Evolutionary conservation across 1,139 yeast genomes (phyloP).

Genomic region (Meyerozyma elateridarum): DNA sequence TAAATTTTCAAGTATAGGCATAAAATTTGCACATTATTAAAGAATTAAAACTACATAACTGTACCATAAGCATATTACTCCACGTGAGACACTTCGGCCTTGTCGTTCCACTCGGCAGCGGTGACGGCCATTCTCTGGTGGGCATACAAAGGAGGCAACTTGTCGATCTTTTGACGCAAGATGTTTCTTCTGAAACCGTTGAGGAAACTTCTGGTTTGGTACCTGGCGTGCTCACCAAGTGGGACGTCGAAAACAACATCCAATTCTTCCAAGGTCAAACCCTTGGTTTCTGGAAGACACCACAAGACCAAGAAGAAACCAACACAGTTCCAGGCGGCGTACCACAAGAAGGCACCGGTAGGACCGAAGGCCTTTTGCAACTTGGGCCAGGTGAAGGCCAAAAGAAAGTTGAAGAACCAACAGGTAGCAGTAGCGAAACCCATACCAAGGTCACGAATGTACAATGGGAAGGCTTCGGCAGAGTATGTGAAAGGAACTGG

Average conservation of each 20-base stretch:
- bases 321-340: slow-evolving; percentile 80
- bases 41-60: no score
- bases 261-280: slow-evolving; percentile 65
- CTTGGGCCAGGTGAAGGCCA: slow-evolving; percentile 83
- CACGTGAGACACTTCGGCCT: slow-evolving; percentile 46
- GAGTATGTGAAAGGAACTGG: slow-evolving; percentile 90
- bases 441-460: slow-evolving; percentile 83
- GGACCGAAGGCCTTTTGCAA: slow-evolving; percentile 60
- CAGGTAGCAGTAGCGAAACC: slow-evolving; percentile 79
- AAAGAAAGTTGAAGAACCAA: slow-evolving; percentile 80
- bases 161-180: slow-evolving; percentile 38
- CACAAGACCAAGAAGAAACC: slow-evolving; percentile 68
- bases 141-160: slow-evolving; percentile 51
- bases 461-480: slow-evolving; percentile 81
- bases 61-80: no score
- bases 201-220: slow-evolving; percentile 44
- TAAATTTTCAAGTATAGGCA: no score
- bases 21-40: no score
- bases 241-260: slow-evolving; percentile 67
- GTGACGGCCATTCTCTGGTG: slow-evolving; percentile 59
- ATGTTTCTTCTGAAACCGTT: slow-evolving; percentile 41
- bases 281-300: slow-evolving; percentile 68
- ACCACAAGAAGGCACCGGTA: slow-evolving; percentile 86
- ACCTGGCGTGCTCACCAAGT: slow-evolving; percentile 47
- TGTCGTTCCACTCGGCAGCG: slow-evolving; percentile 57